Evolutionary conservation across 2,329 filamentous ascomycete genomes (phyloP).

Genomic region (Monosporascus sp.): DNA sequence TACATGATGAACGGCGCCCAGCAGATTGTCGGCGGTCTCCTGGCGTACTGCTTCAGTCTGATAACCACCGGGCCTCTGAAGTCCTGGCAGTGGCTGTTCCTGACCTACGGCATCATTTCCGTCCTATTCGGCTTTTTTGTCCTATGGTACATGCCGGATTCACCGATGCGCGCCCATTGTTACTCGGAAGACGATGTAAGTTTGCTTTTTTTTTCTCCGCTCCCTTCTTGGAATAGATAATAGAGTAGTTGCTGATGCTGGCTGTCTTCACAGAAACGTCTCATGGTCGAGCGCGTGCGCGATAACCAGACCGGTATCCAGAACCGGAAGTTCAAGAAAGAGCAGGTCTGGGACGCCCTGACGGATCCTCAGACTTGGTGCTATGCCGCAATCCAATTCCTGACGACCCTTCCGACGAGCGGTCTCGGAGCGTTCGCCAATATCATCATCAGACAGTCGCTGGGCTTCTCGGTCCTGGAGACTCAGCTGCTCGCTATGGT

Average conservation of each 20-base stretch:
- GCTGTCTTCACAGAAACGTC: constrained; percentile 37
- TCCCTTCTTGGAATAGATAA: neutral
- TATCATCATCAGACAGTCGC: constrained; percentile 62
- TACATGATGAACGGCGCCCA: constrained; percentile 74
- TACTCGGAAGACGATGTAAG: constrained; percentile 52
- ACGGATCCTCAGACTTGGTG: constrained; percentile 62
- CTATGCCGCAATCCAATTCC: constrained; percentile 60
- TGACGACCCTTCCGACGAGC: constrained; percentile 67
- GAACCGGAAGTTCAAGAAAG: constrained; percentile 43
- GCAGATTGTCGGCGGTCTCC: constrained; percentile 65
- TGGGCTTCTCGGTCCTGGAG: constrained; percentile 59
- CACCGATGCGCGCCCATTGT: constrained; percentile 66
- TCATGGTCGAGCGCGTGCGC: constrained; percentile 56
- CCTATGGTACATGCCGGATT: constrained; percentile 59
- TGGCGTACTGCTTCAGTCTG: constrained; percentile 58
- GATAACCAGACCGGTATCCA: constrained; percentile 57
- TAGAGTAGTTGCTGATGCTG: neutral
- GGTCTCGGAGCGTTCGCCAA: constrained; percentile 69
- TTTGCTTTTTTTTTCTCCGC: neutral
- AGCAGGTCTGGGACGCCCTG: constrained; percentile 46
- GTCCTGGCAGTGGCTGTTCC: constrained; percentile 65
- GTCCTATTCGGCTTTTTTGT: constrained; percentile 62
- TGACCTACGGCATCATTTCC: constrained; percentile 58
- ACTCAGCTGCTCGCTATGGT: constrained; percentile 74
- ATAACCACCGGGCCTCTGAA: constrained; percentile 48